Evolutionary conservation across 1,284 basidiomycete species (phyloP), one percentile per base, ranked within the genome.

Genomic region (Apiotrichum siamense): DNA sequence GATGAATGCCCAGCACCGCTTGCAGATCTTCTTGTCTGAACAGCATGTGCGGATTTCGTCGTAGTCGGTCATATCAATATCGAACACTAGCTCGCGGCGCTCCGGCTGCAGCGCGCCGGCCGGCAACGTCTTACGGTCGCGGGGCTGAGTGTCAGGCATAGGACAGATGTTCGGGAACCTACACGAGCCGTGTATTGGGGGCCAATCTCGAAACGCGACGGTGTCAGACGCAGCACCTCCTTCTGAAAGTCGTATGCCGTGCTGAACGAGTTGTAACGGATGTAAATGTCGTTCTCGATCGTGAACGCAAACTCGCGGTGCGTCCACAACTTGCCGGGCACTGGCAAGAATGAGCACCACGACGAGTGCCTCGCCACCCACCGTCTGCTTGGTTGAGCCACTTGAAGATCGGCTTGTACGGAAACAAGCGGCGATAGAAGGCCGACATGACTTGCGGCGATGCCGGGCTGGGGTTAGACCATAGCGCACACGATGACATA

Each of bases 21-120:
- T 81, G 77, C 94, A 98, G 72, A 99, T 97, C 53, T 81, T 85
- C 50, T 93, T 90, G 49, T 85, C 88, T 3, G 84, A 84, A 74
- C 96, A 98, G 75, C 96, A 99, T 0, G 90, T 97, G 46, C 96
- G 85, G 64, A 98, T 83, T 52, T 86, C 80, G 72, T 99, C 96
- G 76, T 99, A 99, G 75, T 99, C 94, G 17, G 94, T 96, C 93
- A 99, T 97, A 75, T 99, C 94, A 69, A 99, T 97, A 83, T 98
- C 96, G 67, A 99, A 97, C 1, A 99, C 96, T 27, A 99, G 84
- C 72, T 98, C 94, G 57, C 96, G 86, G 54, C 83, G 81, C 24
- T 83, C 74, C 0, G 94, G 91, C 44, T 81, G 79, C 64, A 97
- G 86, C 3, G 82, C 82, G 7, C 83, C 79, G 7, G 86, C 79